Conservation (phyloP, 192 early-diverging fungal genomes). For the Coemansia sp. region DNA sequence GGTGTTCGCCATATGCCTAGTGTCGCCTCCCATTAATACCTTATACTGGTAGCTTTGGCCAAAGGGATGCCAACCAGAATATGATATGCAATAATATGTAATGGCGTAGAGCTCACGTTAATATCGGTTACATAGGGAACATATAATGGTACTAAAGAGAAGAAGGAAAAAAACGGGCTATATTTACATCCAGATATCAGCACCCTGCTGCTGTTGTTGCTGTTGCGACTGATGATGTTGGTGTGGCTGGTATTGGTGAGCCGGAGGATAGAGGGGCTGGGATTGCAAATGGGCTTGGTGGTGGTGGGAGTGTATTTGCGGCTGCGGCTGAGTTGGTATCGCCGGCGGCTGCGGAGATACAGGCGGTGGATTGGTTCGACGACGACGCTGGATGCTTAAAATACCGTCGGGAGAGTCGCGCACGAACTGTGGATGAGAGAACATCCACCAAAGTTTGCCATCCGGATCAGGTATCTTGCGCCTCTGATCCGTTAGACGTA, state of each 20-base stretch:
- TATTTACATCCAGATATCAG: conserved; percentile 41
- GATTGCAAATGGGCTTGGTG: conserved; percentile 19
- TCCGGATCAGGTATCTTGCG: conserved; percentile 46
- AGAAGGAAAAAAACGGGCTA: conserved; percentile 5
- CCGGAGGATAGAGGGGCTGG: conserved; percentile 16
- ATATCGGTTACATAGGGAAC: neutral
- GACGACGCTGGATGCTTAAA: conserved; percentile 50
- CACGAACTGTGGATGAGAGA: conserved; percentile 49
- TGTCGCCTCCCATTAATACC: no score
- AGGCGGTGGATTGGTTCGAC: conserved; percentile 51
- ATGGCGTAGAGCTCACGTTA: no score
- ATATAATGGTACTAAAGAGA: neutral
- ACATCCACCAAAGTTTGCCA: conserved; percentile 56
- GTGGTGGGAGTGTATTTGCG: conserved; percentile 9
- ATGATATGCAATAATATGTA: no score
- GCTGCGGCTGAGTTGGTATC: conserved; percentile 18
- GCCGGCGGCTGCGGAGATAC: conserved; percentile 32
- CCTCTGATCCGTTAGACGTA: conserved; percentile 49
- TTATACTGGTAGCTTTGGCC: no score
- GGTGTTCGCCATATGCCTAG: no score
- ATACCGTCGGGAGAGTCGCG: conserved; percentile 48
- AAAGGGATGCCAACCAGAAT: no score
- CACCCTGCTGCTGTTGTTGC: conserved; percentile 14
- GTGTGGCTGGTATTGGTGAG: conserved; percentile 13
- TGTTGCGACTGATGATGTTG: conserved; percentile 20